Evolutionary conservation across 352 stramenopile genomes (phyloP).

Genomic region (Phytopythium cucurbitacearum): DNA sequence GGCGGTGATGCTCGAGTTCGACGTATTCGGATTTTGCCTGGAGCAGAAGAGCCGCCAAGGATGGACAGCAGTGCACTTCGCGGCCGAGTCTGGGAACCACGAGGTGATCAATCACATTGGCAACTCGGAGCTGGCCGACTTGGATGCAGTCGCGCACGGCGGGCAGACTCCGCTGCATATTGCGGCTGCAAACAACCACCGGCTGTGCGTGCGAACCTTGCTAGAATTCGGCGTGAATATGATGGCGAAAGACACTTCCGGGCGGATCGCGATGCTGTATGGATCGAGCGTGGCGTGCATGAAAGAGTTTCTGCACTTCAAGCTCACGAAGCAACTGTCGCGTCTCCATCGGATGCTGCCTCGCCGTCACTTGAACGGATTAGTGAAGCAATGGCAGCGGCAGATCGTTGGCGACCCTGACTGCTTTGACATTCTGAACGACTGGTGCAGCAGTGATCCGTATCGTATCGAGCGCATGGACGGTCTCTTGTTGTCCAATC

Average conservation of each 20-base stretch:
- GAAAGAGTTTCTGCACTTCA: constrained; percentile 54
- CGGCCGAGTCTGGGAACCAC: constrained; percentile 40
- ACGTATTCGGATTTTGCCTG: constrained; percentile 56
- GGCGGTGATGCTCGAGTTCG: constrained; percentile 47
- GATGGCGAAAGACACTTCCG: constrained; percentile 35
- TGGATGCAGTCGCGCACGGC: constrained; percentile 33
- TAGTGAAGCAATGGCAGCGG: constrained; percentile 47
- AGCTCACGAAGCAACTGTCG: constrained; percentile 52
- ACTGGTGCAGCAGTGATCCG: constrained; percentile 49
- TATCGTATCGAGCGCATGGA: constrained; percentile 51
- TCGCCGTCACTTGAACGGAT: constrained; percentile 37
- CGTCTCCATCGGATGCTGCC: constrained; percentile 41
- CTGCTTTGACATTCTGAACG: constrained; percentile 64
- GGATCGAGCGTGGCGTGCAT: constrained; percentile 18
- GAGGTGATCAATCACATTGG: constrained; percentile 35
- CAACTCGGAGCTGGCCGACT: constrained; percentile 26
- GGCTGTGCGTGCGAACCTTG: constrained; percentile 31
- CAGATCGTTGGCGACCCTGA: constrained; percentile 31
- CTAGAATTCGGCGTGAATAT: constrained; percentile 30
- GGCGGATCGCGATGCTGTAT: constrained; percentile 50
- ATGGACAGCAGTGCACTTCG: constrained; percentile 53
- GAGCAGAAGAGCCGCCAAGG: constrained; percentile 29
- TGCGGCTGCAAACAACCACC: constrained; percentile 28
- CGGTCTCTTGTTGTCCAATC: constrained; percentile 37
- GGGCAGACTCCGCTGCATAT: constrained; percentile 58